Percentiles rank a stretch among this genome's conserved stretches.
These are phyloP conservation scores for Typha latifolia DNA, from an alignment of 176 grass and related monocot genomes.

Conservation along the genomic window DNA sequence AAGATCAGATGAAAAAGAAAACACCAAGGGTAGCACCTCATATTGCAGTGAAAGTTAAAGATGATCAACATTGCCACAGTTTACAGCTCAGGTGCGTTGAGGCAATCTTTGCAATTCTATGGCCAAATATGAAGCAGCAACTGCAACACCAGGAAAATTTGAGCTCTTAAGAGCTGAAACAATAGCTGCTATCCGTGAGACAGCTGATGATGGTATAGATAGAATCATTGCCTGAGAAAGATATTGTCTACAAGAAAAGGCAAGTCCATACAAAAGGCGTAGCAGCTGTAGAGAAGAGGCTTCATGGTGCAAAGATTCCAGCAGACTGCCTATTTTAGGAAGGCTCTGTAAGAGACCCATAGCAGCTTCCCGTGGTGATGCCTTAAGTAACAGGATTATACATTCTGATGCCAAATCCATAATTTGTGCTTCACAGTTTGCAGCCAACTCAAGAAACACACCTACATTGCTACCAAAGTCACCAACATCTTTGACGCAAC, in stretches of 20 bases:
- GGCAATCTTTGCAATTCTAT: slow-evolving; percentile 73
- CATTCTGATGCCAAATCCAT: slow-evolving; percentile 78
- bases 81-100: slow-evolving; percentile 49
- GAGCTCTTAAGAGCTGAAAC: slow-evolving; percentile 56
- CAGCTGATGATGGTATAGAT: slow-evolving; percentile 60
- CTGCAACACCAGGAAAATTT: slow-evolving; percentile 38
- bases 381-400: slow-evolving; percentile 64
- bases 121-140: slow-evolving; percentile 48
- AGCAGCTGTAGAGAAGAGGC: slow-evolving; percentile 28
- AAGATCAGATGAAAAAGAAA: not conserved
- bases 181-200: slow-evolving; percentile 63
- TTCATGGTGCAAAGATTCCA: slow-evolving; percentile 52
- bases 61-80: not conserved
- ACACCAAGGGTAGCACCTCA: not conserved
- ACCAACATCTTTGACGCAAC: slow-evolving; percentile 73
- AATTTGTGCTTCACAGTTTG: slow-evolving; percentile 52
- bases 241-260: slow-evolving; percentile 79
- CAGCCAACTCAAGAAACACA: slow-evolving; percentile 64
- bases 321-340: slow-evolving; percentile 44
- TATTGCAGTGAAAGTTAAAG: not conserved
- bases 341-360: slow-evolving; percentile 73
- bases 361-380: slow-evolving; percentile 68
- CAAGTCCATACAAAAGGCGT: slow-evolving; percentile 72
- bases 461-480: slow-evolving; percentile 80
- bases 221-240: slow-evolving; percentile 85